Evolutionary conservation across 176 grass and related monocot species (phyloP).

Genomic region (Oryza glaberrima): DNA sequence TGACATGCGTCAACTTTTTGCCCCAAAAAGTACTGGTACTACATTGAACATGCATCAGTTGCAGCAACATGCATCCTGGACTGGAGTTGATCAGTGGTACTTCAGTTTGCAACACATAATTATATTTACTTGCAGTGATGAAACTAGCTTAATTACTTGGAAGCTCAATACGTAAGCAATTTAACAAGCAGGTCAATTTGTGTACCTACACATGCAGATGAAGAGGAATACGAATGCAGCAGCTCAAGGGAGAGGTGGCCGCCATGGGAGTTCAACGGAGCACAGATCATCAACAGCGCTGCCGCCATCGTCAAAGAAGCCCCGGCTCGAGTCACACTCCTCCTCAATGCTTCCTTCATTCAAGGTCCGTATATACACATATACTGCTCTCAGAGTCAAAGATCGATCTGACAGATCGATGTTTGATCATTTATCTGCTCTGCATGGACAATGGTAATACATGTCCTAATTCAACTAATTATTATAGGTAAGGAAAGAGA

Average conservation of each 20-base stretch:
- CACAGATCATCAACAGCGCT: background rate
- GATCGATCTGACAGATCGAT: background rate
- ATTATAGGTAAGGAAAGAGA: constrained; percentile 90
- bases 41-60: constrained; percentile 13
- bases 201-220: background rate
- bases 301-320: constrained; percentile 47
- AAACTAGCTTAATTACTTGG: background rate
- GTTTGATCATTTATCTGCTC: background rate
- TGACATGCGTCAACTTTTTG: constrained; percentile 61
- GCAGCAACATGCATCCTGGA: constrained; percentile 1
- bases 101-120: background rate
- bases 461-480: constrained; percentile 10
- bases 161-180: background rate
- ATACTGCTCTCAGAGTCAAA: background rate
- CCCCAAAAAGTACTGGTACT: constrained; percentile 37
- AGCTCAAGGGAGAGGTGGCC: background rate
- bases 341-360: constrained; percentile 59
- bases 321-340: constrained; percentile 51
- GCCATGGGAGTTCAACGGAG: background rate
- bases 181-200: background rate
- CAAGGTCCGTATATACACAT: constrained; percentile 51
- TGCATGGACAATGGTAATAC: background rate
- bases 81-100: background rate
- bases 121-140: background rate
- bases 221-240: background rate